These are phyloP conservation scores for Cercospora beticola DNA, from an alignment of 2,329 filamentous ascomycete genomes.

Conservation along the genomic window DNA sequence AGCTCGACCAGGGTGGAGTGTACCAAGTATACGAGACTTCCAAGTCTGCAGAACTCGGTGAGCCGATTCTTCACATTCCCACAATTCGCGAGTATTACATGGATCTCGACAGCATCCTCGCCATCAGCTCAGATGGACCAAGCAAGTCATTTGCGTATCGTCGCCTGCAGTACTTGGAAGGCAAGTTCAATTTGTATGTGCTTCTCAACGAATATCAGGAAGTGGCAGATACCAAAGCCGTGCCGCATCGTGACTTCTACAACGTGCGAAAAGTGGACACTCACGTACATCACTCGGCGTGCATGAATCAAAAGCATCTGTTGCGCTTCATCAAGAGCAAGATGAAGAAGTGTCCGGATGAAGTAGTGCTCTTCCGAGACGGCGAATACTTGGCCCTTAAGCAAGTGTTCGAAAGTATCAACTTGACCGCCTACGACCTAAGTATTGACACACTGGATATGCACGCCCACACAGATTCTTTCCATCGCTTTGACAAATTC, in stretches of 20 bases:
- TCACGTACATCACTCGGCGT: conserved; percentile 97
- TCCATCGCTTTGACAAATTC: conserved; percentile 99
- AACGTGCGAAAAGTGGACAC: conserved; percentile 98
- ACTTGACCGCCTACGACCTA: conserved; percentile 92
- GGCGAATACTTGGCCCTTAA: conserved; percentile 85
- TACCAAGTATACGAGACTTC: conserved; percentile 85
- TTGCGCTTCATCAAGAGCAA: conserved; percentile 99
- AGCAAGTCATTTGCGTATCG: conserved; percentile 97
- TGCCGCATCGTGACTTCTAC: conserved; percentile 97
- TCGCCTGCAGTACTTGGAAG: conserved; percentile 90
- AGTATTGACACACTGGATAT: conserved; percentile 99
- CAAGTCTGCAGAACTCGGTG: conserved; percentile 59
- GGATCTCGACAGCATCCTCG: conserved; percentile 82
- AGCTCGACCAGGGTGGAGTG: conserved; percentile 78
- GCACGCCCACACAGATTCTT: conserved; percentile 97
- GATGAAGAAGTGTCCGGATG: conserved; percentile 97
- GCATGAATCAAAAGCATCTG: conserved; percentile 99
- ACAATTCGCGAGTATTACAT: conserved; percentile 94
- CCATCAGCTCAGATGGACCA: conserved; percentile 90
- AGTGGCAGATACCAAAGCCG: conserved; percentile 94
- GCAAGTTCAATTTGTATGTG: conserved; percentile 92
- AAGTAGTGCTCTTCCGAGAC: conserved; percentile 88
- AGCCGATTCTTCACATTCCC: conserved; percentile 78
- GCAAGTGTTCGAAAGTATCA: conserved; percentile 97
- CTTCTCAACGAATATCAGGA: conserved; percentile 97